These are phyloP conservation scores for Trypanosoma boissoni DNA, from an alignment of 208 protist genomes.

Conservation along the genomic window DNA sequence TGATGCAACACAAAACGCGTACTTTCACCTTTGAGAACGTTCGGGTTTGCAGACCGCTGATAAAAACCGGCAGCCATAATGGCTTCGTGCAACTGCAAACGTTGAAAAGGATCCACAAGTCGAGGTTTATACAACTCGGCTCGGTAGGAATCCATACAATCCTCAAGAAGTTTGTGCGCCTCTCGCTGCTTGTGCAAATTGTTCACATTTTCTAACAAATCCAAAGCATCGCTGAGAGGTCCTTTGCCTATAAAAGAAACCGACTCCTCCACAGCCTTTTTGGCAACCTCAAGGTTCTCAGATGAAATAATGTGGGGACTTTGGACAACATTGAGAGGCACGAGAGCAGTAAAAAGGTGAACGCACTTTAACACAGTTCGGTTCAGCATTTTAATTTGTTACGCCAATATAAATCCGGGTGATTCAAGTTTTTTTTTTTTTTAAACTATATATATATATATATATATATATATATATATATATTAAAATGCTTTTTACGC, in stretches of 20 bases:
- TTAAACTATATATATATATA: slow-evolving; percentile 1
- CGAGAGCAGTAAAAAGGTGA: slow-evolving; percentile 78
- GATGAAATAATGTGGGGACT: slow-evolving; percentile 36
- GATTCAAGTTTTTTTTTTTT: background rate
- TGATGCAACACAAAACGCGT: slow-evolving; percentile 85
- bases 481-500: background rate
- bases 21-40: slow-evolving; percentile 65
- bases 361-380: slow-evolving; percentile 43
- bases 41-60: slow-evolving; percentile 50
- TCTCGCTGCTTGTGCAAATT: slow-evolving; percentile 38
- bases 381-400: too few species aligned
- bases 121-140: slow-evolving; percentile 61
- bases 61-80: slow-evolving; percentile 90
- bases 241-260: slow-evolving; percentile 36
- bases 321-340: slow-evolving; percentile 49
- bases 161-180: slow-evolving; percentile 33
- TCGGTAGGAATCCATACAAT: slow-evolving; percentile 50
- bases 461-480: slow-evolving; percentile 7
- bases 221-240: slow-evolving; percentile 34
- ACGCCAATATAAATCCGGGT: too few species aligned
- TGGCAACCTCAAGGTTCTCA: slow-evolving; percentile 38
- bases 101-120: slow-evolving; percentile 49
- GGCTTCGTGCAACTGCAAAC: slow-evolving; percentile 82
- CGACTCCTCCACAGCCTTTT: slow-evolving; percentile 45
- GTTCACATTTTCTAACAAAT: slow-evolving; percentile 32